Evolutionary conservation across 2,329 filamentous ascomycete species (phyloP).

Genomic region (Sarocladium oryzae): DNA sequence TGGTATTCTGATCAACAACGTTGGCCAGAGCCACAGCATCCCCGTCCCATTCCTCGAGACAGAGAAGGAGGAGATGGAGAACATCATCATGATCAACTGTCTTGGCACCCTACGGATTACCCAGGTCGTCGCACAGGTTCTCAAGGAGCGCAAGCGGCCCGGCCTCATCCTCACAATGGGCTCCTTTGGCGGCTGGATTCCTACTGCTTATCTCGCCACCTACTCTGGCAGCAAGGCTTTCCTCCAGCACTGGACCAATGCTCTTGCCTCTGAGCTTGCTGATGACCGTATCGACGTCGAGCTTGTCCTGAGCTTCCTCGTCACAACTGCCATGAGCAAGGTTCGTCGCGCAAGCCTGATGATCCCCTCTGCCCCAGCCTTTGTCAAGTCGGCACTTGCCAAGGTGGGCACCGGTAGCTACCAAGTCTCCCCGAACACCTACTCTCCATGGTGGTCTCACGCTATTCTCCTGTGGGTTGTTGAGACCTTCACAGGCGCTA

Average conservation of each 20-base stretch:
- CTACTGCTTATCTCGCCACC: conserved; percentile 86
- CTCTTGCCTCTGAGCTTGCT: conserved; percentile 76
- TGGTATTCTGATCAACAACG: conserved; percentile 90
- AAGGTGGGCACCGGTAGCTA: conserved; percentile 80
- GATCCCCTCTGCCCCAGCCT: conserved; percentile 74
- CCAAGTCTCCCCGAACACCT: conserved; percentile 73
- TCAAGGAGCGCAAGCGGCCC: conserved; percentile 68
- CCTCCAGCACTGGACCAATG: conserved; percentile 90
- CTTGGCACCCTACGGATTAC: conserved; percentile 84
- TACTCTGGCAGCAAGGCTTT: conserved; percentile 98
- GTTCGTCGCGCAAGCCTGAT: conserved; percentile 70
- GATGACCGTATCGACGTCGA: conserved; percentile 81
- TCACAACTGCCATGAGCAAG: conserved; percentile 97
- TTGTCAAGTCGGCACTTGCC: conserved; percentile 69
- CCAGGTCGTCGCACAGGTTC: conserved; percentile 74
- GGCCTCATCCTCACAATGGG: conserved; percentile 96
- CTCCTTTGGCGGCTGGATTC: conserved; percentile 87
- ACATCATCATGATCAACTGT: conserved; percentile 95
- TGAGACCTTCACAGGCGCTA: conserved; percentile 48
- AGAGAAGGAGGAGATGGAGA: conserved; percentile 68
- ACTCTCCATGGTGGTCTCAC: conserved; percentile 91
- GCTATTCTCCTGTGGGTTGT: conserved; percentile 81
- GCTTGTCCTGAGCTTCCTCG: conserved; percentile 84
- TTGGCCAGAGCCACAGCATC: conserved; percentile 89
- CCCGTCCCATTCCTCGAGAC: conserved; percentile 85